Conservation (phyloP, 2,329 filamentous ascomycete genomes). For the Neonectria neomacrospora region DNA sequence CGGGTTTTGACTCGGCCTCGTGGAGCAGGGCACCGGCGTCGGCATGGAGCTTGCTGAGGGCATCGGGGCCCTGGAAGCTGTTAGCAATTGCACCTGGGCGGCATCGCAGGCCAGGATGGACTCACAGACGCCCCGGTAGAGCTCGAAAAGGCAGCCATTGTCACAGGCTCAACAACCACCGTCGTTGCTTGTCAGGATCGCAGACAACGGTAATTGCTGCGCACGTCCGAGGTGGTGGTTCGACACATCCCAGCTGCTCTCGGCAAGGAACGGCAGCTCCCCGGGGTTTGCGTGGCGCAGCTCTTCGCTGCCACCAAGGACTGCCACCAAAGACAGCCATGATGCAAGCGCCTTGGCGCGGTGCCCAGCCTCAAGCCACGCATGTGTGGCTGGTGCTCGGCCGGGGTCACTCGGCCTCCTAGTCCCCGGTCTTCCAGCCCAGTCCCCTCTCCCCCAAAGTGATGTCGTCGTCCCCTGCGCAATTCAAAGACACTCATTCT, state of each 20-base stretch:
- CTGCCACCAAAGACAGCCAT: conserved; percentile 13
- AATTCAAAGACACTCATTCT: conserved; percentile 21
- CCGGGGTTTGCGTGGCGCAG: conserved; percentile 23
- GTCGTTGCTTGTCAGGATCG: conserved; percentile 34
- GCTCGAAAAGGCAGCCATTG: conserved; percentile 50
- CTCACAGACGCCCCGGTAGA: conserved; percentile 47
- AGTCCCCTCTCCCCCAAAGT: conserved; percentile 16
- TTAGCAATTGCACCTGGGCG: conserved; percentile 35
- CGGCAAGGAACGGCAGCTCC: conserved; percentile 23
- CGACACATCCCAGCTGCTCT: conserved; percentile 34
- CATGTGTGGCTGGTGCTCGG: conserved; percentile 14
- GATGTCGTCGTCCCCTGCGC: conserved; percentile 28
- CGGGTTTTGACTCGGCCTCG: conserved; percentile 53
- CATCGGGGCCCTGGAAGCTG: conserved; percentile 48
- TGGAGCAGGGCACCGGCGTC: conserved; percentile 52
- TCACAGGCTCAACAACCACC: conserved; percentile 32
- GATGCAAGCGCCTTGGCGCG: conserved; percentile 9
- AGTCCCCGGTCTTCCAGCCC: neutral
- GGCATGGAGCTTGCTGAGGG: conserved; percentile 54
- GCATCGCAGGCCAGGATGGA: conserved; percentile 6
- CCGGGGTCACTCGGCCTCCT: conserved; percentile 3
- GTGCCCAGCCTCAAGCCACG: conserved; percentile 10
- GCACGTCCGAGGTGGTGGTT: conserved; percentile 34
- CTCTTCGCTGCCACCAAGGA: no score
- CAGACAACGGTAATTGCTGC: conserved; percentile 30